These are phyloP conservation scores for Zymoseptoria ardabiliae DNA, from an alignment of 2,329 filamentous ascomycete species.

Conservation along the genomic window DNA sequence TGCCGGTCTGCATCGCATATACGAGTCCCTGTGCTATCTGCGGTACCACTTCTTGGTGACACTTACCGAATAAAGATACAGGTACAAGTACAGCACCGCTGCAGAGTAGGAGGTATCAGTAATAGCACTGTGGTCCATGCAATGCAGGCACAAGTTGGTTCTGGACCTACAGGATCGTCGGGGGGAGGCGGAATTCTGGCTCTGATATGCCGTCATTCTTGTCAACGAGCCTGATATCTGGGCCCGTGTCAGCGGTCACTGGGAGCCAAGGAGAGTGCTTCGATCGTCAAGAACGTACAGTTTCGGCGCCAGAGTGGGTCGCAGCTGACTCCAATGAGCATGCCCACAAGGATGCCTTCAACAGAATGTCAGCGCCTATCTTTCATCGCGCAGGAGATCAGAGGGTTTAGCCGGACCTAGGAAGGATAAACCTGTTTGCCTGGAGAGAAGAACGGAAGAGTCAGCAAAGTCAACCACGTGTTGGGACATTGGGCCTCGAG, in stretches of 20 bases:
- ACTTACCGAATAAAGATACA: slow-evolving; percentile 66
- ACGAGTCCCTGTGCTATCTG: background rate
- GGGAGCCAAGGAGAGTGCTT: background rate
- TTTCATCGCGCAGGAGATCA: slow-evolving; percentile 1
- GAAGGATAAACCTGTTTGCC: slow-evolving; percentile 71
- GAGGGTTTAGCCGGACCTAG: slow-evolving; percentile 49
- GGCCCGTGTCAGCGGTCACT: slow-evolving; percentile 5
- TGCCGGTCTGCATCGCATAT: background rate
- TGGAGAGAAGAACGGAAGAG: background rate
- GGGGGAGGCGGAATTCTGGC: slow-evolving; percentile 79
- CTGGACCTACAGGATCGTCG: slow-evolving; percentile 39
- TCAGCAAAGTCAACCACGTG: background rate
- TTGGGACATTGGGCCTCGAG: background rate
- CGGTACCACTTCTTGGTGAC: slow-evolving; percentile 6
- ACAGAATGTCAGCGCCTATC: background rate
- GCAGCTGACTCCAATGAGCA: slow-evolving; percentile 54
- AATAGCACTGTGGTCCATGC: slow-evolving; percentile 1
- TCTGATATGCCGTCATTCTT: slow-evolving; percentile 56
- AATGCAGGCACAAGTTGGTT: slow-evolving; percentile 2
- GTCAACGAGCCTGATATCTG: slow-evolving; percentile 48
- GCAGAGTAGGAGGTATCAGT: slow-evolving; percentile 19
- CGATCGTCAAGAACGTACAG: slow-evolving; percentile 25
- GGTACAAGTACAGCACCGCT: slow-evolving; percentile 69
- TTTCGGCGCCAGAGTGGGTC: slow-evolving; percentile 61
- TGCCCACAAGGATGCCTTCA: slow-evolving; percentile 57